These are phyloP conservation scores for Clitopilus passeckerianus DNA, from an alignment of 768 basidiomycete species.

Conservation along the genomic window DNA sequence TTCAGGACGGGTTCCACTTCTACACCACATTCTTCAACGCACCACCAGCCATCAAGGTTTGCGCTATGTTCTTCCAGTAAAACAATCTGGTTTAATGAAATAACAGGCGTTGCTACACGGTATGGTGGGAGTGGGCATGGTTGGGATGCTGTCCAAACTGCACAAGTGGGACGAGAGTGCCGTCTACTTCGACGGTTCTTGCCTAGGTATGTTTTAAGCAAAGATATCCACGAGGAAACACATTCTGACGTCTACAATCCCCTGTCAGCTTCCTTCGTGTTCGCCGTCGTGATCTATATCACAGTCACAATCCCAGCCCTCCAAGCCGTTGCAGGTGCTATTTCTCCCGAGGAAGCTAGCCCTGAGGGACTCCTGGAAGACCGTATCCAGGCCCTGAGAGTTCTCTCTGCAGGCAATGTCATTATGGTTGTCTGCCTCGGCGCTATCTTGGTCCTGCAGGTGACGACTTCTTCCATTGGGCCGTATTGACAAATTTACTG, in stretches of 20 bases:
- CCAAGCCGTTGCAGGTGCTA: slow-evolving; percentile 66
- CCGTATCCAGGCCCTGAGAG: slow-evolving; percentile 71
- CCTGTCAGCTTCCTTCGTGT: slow-evolving; percentile 63
- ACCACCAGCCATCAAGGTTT: slow-evolving; percentile 88
- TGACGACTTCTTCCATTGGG: slow-evolving; percentile 16
- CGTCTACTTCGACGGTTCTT: slow-evolving; percentile 91
- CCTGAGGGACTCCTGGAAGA: slow-evolving; percentile 48
- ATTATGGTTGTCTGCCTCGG: slow-evolving; percentile 70
- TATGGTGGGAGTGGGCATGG: slow-evolving; percentile 72
- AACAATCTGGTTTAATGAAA: no score
- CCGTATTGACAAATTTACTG: background rate
- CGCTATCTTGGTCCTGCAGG: slow-evolving; percentile 69
- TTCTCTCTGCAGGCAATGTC: slow-evolving; percentile 84
- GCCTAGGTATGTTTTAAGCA: slow-evolving; percentile 55
- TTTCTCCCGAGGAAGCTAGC: slow-evolving; percentile 6
- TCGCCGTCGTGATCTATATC: slow-evolving; percentile 74
- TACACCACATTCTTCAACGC: slow-evolving; percentile 92
- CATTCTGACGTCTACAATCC: slow-evolving; percentile 5
- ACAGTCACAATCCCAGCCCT: slow-evolving; percentile 77
- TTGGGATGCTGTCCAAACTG: slow-evolving; percentile 74
- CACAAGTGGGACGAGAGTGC: slow-evolving; percentile 90
- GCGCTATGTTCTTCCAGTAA: slow-evolving; percentile 9
- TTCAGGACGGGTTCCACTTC: slow-evolving; percentile 81
- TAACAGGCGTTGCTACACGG: slow-evolving; percentile 80
- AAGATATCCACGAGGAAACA: background rate